Conservation (phyloP, 495 filamentous ascomycete genomes). For the Cercophora samala region DNA sequence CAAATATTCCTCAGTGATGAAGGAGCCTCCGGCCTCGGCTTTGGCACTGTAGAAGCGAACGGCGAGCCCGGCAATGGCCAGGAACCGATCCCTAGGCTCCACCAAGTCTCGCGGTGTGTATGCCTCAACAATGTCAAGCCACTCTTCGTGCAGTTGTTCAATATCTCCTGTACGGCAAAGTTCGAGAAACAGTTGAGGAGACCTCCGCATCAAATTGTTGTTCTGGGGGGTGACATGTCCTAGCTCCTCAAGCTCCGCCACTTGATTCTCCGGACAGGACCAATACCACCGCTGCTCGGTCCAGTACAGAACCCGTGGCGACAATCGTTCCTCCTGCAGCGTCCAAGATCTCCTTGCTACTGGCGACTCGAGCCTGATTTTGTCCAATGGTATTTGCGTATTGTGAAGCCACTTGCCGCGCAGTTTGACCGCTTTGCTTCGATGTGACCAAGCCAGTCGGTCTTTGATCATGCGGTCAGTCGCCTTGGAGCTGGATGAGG, state of each 20-base stretch:
- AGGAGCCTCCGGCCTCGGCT: slow-evolving; percentile 19
- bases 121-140: slow-evolving; percentile 35
- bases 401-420: slow-evolving; percentile 30
- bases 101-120: slow-evolving; percentile 34
- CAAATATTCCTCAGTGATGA: slow-evolving; percentile 29
- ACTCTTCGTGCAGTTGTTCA: slow-evolving; percentile 30
- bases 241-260: slow-evolving; percentile 22
- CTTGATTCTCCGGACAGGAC: slow-evolving; percentile 32
- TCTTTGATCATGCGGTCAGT: slow-evolving; percentile 27
- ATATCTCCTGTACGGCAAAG: slow-evolving; percentile 28
- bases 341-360: slow-evolving; percentile 33
- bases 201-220: slow-evolving; percentile 17
- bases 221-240: neutral
- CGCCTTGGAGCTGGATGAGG: slow-evolving; percentile 33
- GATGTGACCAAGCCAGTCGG: slow-evolving; percentile 29
- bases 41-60: slow-evolving; percentile 34
- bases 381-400: slow-evolving; percentile 22
- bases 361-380: slow-evolving; percentile 26
- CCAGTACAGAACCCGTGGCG: slow-evolving; percentile 35
- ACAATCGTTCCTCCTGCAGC: slow-evolving; percentile 35
- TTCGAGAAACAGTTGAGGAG: slow-evolving; percentile 30
- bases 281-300: slow-evolving; percentile 33
- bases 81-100: slow-evolving; percentile 28
- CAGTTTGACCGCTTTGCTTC: slow-evolving; percentile 26
- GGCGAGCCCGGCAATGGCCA: slow-evolving; percentile 34